Conservation (phyloP, 1,139 yeast species). For the Insectozyma bohioensis region DNA sequence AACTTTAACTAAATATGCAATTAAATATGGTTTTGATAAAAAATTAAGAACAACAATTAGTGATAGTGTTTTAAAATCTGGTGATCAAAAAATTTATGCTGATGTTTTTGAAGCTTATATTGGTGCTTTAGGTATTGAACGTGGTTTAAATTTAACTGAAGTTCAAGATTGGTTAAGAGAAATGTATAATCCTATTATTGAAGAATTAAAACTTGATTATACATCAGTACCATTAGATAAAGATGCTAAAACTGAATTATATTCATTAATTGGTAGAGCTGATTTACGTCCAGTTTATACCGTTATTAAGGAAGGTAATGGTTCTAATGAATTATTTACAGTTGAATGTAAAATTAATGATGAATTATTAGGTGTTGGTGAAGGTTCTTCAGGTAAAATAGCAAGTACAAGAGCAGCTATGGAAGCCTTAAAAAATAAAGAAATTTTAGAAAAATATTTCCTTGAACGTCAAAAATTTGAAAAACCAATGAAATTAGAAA, state of each 20-base stretch:
- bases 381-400: slow-evolving; percentile 58
- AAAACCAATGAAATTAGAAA: slow-evolving; percentile 17
- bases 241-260: slow-evolving; percentile 75
- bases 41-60: slow-evolving; percentile 50
- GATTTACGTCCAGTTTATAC: slow-evolving; percentile 64
- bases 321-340: slow-evolving; percentile 47
- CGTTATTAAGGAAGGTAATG: slow-evolving; percentile 53
- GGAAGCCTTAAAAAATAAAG: slow-evolving; percentile 60
- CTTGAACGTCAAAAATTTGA: slow-evolving; percentile 64
- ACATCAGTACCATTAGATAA: slow-evolving; percentile 42
- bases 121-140: slow-evolving; percentile 76
- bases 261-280: slow-evolving; percentile 78
- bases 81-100: slow-evolving; percentile 59
- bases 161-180: slow-evolving; percentile 62
- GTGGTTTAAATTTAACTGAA: slow-evolving; percentile 41
- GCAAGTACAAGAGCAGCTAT: slow-evolving; percentile 76
- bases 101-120: slow-evolving; percentile 90
- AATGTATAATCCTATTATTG: slow-evolving; percentile 41
- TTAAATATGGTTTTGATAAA: slow-evolving; percentile 67
- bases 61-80: slow-evolving; percentile 32
- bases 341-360: slow-evolving; percentile 69
- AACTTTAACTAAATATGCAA: slow-evolving; percentile 69
- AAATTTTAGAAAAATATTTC: slow-evolving; percentile 63
- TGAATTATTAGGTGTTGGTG: slow-evolving; percentile 57
- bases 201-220: slow-evolving; percentile 26